phyloP scores from a whole-genome alignment of 768 basidiomycete species.

The Coprinopsis strossmayeri region DNA sequence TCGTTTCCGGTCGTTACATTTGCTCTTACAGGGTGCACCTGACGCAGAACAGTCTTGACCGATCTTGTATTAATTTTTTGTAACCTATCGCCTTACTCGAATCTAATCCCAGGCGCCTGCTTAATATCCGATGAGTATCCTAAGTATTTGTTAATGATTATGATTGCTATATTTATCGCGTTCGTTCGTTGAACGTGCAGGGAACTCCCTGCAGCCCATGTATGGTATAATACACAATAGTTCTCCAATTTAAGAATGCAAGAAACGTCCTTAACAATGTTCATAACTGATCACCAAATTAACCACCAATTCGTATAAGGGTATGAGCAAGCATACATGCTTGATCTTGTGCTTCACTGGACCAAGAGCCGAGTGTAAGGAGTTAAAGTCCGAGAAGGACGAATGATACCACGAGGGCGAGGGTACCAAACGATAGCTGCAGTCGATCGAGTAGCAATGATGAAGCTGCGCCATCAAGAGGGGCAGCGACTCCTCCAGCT shows the following conservation, averaged over 20 bases:
- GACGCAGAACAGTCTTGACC: conserved; percentile 9
- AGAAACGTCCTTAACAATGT: neutral
- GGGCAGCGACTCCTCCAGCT: conserved; percentile 1
- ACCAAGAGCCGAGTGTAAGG: too few species aligned
- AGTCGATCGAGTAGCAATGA: neutral
- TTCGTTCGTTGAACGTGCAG: too few species aligned
- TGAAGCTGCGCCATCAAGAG: neutral
- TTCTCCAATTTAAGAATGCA: neutral
- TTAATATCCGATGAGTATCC: too few species aligned
- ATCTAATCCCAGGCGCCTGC: conserved; percentile 1
- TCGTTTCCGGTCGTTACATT: neutral
- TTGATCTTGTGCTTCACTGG: too few species aligned
- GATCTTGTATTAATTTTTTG: neutral
- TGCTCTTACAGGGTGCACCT: conserved; percentile 9
- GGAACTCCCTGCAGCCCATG: neutral
- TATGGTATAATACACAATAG: neutral
- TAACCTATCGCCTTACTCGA: neutral
- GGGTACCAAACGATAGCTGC: neutral
- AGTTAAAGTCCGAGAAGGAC: neutral
- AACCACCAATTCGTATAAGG: too few species aligned
- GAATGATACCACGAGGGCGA: neutral
- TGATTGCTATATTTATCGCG: too few species aligned
- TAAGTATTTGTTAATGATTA: too few species aligned
- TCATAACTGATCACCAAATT: too few species aligned
- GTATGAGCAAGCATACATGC: too few species aligned